Evolutionary conservation across 257 asterid genomes (phyloP), one percentile per base, ranked within the genome.

Genomic region (Asclepias syriaca): DNA sequence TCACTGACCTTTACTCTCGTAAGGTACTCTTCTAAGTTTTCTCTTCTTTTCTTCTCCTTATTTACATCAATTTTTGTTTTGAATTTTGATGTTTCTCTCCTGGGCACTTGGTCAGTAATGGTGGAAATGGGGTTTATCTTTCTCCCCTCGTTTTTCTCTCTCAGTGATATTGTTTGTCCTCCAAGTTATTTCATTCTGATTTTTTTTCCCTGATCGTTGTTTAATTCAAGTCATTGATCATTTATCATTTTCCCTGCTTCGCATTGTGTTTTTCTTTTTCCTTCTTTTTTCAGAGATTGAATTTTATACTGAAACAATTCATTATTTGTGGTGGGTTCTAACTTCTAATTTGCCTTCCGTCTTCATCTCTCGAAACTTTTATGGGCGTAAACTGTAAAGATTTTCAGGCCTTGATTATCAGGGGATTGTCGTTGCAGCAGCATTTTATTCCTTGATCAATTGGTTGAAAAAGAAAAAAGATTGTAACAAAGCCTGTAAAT

Each of bases 1-100:
- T 92, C 11, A 77, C 98, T 21, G 95, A 92, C 77, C 84, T 92
- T 55, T 92, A 92, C 81, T 78, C 93, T 50, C 88, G 96, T 72
- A 92, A 87, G 96, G 96, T 86, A 70, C 8, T 5, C 49, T 5
- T 1, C 0, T 66, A 19, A 22, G 0, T 15, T 53, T 55, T 29
- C n/a, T 24, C 34, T 27, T 22, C 50, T 37, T 48, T 14, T 60
- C 5, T 4, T 13, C 56, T 3, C 18, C 65, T 61, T 29, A 22
- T 34, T 37, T 18, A 1, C 49, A 16, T 63, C 3, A 18, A 37
- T 34, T 37, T 27, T 22, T 27, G 29, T 59, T 27, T 40, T 61
- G n/a, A 27, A 14, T 54, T 54, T 8, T 18, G 24, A 2, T 37
- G 4, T 18, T 37, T 63, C 68, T 6, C 68, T 6, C 7, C 56